Evolutionary conservation across 371 early-diverging fungal genomes (phyloP), one percentile per base, ranked within the genome.

Genomic region (Rhizomucor pusillus): DNA sequence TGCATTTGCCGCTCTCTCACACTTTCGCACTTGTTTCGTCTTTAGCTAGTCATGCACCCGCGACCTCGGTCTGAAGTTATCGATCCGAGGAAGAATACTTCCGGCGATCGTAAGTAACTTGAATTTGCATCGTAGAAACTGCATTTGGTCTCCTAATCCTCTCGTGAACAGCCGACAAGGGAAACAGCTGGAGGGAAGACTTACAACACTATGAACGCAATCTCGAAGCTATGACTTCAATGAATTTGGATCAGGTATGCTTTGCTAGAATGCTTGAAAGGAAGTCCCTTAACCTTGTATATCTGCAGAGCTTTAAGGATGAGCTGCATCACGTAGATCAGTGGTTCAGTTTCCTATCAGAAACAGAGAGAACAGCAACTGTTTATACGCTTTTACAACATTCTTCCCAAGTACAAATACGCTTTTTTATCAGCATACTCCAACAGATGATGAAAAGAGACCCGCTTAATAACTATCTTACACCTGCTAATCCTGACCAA

Each of bases 251-350:
- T 75, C 76, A 89, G 55, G 74, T 64, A 69, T 7, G 25, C 36
- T 18, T 18, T 52, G n/a, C 6, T 7, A n/a, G 22, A 44, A 41
- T n/a, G 37, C 20, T 11, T 29, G 11, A 11, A n/a, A 20, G 13
- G 12, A 22, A 48, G 33, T 37, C 9, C 24, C 4, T 19, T 56
- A 24, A 9, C 12, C 12, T 12, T 40, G 9, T 24, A 1, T 19
- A 12, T 11, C 10, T 11, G 34, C 45, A 89, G 54, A 84, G 81
- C 56, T 95, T 94, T 65, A 86, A 89, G 59, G 93, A 94, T 51
- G 96, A 97, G 67, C 77, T 97, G 53, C 81, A 84, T 36, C 92
- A 94, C 48, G 92, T 97, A 29, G 94, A 96, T 67, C 89, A 94
- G 57, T 97, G 98, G 98, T 95, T 96, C 75, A 75, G 81, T 4